Base-by-base conservation (phyloP, 1,284 basidiomycete genomes). In the Singerocomus rubriflavus region DNA sequence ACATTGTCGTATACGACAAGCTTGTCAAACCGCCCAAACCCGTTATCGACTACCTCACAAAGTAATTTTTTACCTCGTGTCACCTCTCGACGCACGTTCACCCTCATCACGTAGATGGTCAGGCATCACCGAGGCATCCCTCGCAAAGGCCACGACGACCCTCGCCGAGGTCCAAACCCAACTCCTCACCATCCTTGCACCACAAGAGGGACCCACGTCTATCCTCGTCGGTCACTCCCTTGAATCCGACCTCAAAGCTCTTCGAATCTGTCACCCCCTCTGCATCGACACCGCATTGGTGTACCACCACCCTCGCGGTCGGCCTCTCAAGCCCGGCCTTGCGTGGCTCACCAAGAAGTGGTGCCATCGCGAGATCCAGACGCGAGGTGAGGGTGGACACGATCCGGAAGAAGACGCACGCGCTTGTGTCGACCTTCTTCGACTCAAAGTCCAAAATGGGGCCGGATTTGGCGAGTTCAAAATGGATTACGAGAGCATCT, bases 141-240 rank as follows among this genome's bases (percentile, higher is more conserved):
- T 97, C 1, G 72, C 71, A 2, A 69, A 71, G 1, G 83, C 90
- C 0, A 93, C 82, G 0, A 90, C 89, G 0, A 88, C 87, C 0
- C 80, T 93, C 14, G 69, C 80, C 1, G 75, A 91, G 54, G 86
- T 94, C 4, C 94, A 96, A 67, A 61, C 74, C 0, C 78, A 85
- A 38, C 68, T 94, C 21, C 69, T 92, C 59, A 45, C 63, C 55
- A 65, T 80, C 46, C 78, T 84, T 34, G 78, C 80, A 30, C 66
- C 72, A 2, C 49, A 66, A 63, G 13, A 58, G 63, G n/a, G 77
- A 2, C 80, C 82, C 0, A 85, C 85, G 0, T 91, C 92, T 2
- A 88, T 95, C 60, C 82, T 97, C 14, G 74, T 97, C n/a, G 94
- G 94, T 0, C 94, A 97, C 67, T 95, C 92, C 3, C 81, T 97